Evolutionary conservation across 2,329 filamentous ascomycete genomes (phyloP), one percentile per base, ranked within the genome.

Genomic region (Apiospora saccharicola): DNA sequence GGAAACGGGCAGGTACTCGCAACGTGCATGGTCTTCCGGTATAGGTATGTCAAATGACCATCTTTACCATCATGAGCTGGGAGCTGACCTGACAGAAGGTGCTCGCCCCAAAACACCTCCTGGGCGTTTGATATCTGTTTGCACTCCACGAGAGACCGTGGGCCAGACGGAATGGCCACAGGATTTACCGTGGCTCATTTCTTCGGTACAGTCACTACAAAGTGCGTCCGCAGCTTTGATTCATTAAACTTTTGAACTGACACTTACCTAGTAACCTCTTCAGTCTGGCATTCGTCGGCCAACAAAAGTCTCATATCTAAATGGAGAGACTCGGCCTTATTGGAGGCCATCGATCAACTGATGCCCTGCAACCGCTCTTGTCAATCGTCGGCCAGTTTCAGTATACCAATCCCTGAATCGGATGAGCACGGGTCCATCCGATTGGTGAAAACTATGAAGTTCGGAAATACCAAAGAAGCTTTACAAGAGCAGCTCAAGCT

Each of bases 401-500:
- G 8, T 34, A 13, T 30, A 19, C 41, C 6, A 7, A 19, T 68
- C n/a, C 67, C 67, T 13, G 67, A 68, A 2, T 26, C 67, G 8
- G 14, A 46, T 12, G 67, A 68, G 46, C 12, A 46, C 26, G 41
- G 46, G 10, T 41, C 67, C n/a, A 14, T n/a, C 19, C 41, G n/a
- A 19, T 16, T 41, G 26, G 4, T 46, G n/a, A 12, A 19, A 0
- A 19, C 46, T 2, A 46, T 68, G 16, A 41, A 4, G 13, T 68
- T n/a, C n/a, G 64, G 41, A 2, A 68, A 22, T 14, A 7, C 12
- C 8, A 8, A 16, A 13, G 41, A 68, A 8, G 67, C 41, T 1
- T n/a, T 46, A n/a, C 41, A 46, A 46, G 67, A 68, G 30, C 67
- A 68, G 30, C n/a, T 46, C 12, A 68, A 68, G 44, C n/a, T 68